These are phyloP conservation scores for Umbelopsis ramanniana DNA, from an alignment of 192 early-diverging fungal species.

Conservation along the genomic window DNA sequence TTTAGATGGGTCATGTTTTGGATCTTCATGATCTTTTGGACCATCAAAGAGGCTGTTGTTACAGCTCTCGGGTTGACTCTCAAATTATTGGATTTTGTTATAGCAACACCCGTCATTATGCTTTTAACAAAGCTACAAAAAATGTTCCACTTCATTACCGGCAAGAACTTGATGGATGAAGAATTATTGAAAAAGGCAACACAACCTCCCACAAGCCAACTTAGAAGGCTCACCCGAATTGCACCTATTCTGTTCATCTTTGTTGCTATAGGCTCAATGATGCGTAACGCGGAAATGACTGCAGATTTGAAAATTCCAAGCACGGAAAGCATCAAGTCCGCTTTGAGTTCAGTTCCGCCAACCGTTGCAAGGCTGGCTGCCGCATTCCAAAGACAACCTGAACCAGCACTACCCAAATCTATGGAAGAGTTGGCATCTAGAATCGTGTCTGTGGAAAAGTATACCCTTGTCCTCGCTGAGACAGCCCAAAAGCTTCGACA, in stretches of 20 bases:
- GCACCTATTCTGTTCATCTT: constrained; percentile 2
- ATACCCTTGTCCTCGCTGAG: constrained; percentile 2
- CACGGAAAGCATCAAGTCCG: neutral
- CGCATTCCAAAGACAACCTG: neutral
- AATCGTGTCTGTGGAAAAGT: constrained; percentile 6
- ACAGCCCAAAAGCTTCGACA: constrained; percentile 9
- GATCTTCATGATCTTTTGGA: constrained; percentile 26
- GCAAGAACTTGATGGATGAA: constrained; percentile 8
- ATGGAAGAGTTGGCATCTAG: constrained; percentile 6
- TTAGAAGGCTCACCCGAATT: neutral
- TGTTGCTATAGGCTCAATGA: neutral
- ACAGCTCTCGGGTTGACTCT: neutral
- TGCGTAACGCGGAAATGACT: neutral
- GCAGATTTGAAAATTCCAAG: neutral
- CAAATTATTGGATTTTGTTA: neutral
- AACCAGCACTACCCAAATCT: constrained; percentile 9
- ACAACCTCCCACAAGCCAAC: neutral
- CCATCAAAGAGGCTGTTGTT: constrained; percentile 15
- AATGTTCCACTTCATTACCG: constrained; percentile 1
- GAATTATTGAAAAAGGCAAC: constrained; percentile 1
- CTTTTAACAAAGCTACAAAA: neutral
- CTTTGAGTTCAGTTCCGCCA: neutral
- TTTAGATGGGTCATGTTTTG: constrained; percentile 22
- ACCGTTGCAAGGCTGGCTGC: neutral
- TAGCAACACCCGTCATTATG: neutral